Evolutionary conservation across 2,329 filamentous ascomycete genomes (phyloP).

Genomic region (Apiospora malaysiana): DNA sequence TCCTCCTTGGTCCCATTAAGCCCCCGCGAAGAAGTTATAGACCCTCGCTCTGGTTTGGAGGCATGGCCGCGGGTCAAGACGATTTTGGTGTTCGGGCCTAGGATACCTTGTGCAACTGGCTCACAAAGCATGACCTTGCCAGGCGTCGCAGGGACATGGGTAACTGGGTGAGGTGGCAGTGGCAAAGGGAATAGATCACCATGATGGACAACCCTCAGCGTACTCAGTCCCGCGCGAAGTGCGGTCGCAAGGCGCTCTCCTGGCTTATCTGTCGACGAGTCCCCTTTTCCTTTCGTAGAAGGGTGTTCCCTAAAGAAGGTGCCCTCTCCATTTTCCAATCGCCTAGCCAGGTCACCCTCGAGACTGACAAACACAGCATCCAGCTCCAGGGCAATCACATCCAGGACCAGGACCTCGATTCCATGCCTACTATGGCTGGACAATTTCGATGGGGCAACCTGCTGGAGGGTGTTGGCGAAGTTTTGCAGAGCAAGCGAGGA

Average conservation of each 20-base stretch:
- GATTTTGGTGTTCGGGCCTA: slow-evolving; percentile 81
- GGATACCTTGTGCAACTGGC: slow-evolving; percentile 85
- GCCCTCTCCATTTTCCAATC: slow-evolving; percentile 81
- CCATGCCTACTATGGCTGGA: slow-evolving; percentile 74
- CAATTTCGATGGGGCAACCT: slow-evolving; percentile 76
- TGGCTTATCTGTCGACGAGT: slow-evolving; percentile 41
- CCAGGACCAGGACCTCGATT: slow-evolving; percentile 83
- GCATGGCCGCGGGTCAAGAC: slow-evolving; percentile 73
- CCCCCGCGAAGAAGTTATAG: slow-evolving; percentile 54
- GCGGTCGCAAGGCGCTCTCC: slow-evolving; percentile 67
- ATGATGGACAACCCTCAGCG: slow-evolving; percentile 78
- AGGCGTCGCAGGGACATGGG: slow-evolving; percentile 81
- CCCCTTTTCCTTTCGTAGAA: slow-evolving; percentile 39
- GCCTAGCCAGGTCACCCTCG: slow-evolving; percentile 79
- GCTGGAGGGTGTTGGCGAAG: slow-evolving; percentile 76
- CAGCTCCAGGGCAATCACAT: slow-evolving; percentile 79
- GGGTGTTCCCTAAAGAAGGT: slow-evolving; percentile 76
- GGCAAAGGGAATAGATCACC: slow-evolving; percentile 82
- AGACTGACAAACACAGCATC: slow-evolving; percentile 88
- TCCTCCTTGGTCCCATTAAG: slow-evolving; percentile 66
- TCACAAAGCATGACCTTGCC: slow-evolving; percentile 93
- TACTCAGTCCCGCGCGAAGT: slow-evolving; percentile 75
- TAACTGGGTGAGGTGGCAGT: slow-evolving; percentile 83
- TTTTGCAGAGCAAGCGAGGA: slow-evolving; percentile 76
- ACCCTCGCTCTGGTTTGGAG: slow-evolving; percentile 56